Conservation (phyloP, 768 basidiomycete species). For the Termitomyces sp. region DNA sequence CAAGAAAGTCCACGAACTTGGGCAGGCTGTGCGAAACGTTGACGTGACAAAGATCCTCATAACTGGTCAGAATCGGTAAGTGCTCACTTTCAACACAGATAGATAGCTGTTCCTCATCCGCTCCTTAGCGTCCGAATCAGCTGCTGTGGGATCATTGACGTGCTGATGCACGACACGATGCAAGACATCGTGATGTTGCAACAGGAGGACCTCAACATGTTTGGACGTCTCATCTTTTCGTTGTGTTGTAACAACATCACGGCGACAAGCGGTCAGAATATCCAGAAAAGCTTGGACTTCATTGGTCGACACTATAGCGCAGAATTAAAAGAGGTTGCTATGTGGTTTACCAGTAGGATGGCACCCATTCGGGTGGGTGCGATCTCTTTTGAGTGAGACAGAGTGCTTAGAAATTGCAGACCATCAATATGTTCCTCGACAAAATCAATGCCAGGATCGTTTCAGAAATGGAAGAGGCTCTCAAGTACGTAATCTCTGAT, state of each 20-base stretch:
- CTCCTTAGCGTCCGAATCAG: conserved; percentile 70
- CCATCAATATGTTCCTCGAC: conserved; percentile 73
- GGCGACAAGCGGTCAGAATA: conserved; percentile 53
- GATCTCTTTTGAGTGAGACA: not conserved
- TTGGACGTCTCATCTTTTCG: conserved; percentile 79
- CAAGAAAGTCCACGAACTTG: conserved; percentile 77
- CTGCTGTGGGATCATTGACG: conserved; percentile 84
- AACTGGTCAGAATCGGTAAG: conserved; percentile 82
- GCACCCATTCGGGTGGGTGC: conserved; percentile 52
- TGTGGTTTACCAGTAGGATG: conserved; percentile 75
- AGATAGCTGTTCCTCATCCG: not conserved
- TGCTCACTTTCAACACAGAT: not conserved
- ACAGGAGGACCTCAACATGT: conserved; percentile 85
- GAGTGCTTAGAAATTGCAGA: conserved; percentile 32
- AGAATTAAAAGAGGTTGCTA: conserved; percentile 75
- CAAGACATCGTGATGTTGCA: conserved; percentile 56
- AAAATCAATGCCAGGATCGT: conserved; percentile 67
- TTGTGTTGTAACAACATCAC: conserved; percentile 67
- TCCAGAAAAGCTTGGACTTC: conserved; percentile 69
- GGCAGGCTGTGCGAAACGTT: conserved; percentile 74
- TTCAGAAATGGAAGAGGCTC: conserved; percentile 81
- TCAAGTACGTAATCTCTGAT: conserved; percentile 45
- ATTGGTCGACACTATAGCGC: conserved; percentile 69
- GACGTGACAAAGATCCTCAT: conserved; percentile 85
- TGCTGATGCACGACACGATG: conserved; percentile 69